Percentiles rank a stretch among this genome's conserved stretches.
Conservation (phyloP, 371 early-diverging fungal species). For the Zychaea mexicana region DNA sequence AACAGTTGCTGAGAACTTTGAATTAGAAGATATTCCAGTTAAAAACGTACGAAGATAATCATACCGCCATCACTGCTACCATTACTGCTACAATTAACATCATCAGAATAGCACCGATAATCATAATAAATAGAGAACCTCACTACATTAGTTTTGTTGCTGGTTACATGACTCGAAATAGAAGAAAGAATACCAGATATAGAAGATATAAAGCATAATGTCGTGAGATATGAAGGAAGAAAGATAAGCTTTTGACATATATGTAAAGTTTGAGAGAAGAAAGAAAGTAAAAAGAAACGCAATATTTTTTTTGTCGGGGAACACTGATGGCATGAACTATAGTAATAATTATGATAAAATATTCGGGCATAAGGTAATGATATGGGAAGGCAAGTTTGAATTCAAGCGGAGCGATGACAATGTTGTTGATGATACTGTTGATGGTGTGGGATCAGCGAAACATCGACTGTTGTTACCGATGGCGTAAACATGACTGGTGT, state of each 20-base stretch:
- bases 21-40: neutral
- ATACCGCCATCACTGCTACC: no score
- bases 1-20: neutral
- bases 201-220: no score
- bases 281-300: neutral
- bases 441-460: neutral
- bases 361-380: neutral
- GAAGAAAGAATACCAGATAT: no score
- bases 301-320: conserved; percentile 1
- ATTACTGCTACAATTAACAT: no score
- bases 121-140: no score
- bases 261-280: neutral
- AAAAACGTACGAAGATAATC: neutral
- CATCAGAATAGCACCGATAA: no score
- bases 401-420: neutral
- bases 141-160: no score
- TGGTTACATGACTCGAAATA: neutral
- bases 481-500: conserved; percentile 3
- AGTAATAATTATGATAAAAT: neutral
- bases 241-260: neutral
- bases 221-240: neutral
- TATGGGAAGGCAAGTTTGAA: neutral
- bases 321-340: conserved; percentile 1
- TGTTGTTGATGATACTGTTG: neutral
- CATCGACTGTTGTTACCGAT: neutral